These are phyloP conservation scores for Alternaria sp. DNA, from an alignment of 2,329 filamentous ascomycete genomes.

Conservation along the genomic window DNA sequence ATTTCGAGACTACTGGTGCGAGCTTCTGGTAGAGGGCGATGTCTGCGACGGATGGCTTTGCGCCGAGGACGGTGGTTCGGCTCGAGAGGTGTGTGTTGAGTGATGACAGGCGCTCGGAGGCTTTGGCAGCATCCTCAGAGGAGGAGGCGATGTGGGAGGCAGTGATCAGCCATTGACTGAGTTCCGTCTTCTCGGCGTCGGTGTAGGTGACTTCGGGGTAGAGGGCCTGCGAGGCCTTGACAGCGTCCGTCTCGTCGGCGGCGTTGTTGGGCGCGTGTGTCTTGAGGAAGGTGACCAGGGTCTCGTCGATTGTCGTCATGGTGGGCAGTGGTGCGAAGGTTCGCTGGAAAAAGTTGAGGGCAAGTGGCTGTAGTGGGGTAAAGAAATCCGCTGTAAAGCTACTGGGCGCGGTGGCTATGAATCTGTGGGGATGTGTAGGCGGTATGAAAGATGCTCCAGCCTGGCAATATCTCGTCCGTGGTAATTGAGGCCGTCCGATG, in stretches of 20 bases:
- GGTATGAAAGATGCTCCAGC: slow-evolving; percentile 4
- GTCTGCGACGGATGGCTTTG: slow-evolving; percentile 88
- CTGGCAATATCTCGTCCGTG: slow-evolving; percentile 12
- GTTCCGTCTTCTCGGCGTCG: slow-evolving; percentile 80
- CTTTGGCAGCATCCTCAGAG: slow-evolving; percentile 62
- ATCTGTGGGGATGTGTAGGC: slow-evolving; percentile 7
- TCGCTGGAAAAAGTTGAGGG: slow-evolving; percentile 40
- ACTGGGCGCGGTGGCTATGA: slow-evolving; percentile 19
- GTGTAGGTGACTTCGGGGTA: slow-evolving; percentile 74
- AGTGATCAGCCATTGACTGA: slow-evolving; percentile 86
- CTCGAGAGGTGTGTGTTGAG: slow-evolving; percentile 88
- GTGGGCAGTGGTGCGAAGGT: slow-evolving; percentile 24
- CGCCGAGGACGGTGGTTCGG: slow-evolving; percentile 86
- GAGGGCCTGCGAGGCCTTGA: slow-evolving; percentile 64
- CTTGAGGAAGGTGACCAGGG: slow-evolving; percentile 44
- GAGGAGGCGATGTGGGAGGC: slow-evolving; percentile 71
- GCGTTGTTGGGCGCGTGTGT: slow-evolving; percentile 48
- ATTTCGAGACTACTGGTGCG: slow-evolving; percentile 76
- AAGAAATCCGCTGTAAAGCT: slow-evolving; percentile 35
- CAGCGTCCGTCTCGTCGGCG: slow-evolving; percentile 44
- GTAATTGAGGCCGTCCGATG: slow-evolving; percentile 28
- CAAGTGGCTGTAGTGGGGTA: slow-evolving; percentile 38
- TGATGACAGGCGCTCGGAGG: slow-evolving; percentile 71
- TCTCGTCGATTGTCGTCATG: slow-evolving; percentile 48
- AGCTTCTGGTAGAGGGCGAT: slow-evolving; percentile 81